Evolutionary conservation across 2,329 filamentous ascomycete genomes (phyloP), one percentile per base, ranked within the genome.

Genomic region (Fusarium siculi): DNA sequence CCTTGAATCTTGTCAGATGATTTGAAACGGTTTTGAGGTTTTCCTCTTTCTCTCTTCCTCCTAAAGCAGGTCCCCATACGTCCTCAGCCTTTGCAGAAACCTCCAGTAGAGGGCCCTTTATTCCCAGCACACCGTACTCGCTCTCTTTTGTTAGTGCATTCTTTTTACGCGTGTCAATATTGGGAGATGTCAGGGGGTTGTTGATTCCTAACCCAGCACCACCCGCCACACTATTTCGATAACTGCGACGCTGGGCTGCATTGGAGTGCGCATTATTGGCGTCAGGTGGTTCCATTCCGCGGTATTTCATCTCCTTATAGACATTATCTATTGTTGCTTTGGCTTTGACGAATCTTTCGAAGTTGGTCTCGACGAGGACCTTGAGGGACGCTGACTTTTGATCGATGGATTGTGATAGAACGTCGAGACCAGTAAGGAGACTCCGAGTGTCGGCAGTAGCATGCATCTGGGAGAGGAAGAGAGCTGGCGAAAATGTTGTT

Each of bases 321-420:
- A 99, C 96, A 83, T 97, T 97, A 84, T 99, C 96, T 78, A 99
- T 98, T 12, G 96, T 98, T 23, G 96, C 94, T 82, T 99, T 99
- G 47, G 96, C 96, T 72, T 94, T 93, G 63, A 99, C 96, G 84
- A 99, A 99, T 74, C 96, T 93, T 83, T 99, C 97, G 80, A 99
- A 99, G 81, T 99, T 99, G 73, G 94, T 96, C 82, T 99, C 96
- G 30, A 99, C 96, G 23, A 99, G 88, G 16, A 97, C 93, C 81
- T 99, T 99, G 69, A 99, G 88, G 8, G 95, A 98, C 0, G 96
- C 96, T 0, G 96, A 98, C 82, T 99, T 99, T 83, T 98, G 94
- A 78, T 98, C 96, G 78, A 99, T 99, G 2, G 96, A 98, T 70
- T 90, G 90, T 23, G 95, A 96, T 25, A 99, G 89, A 66, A 93